Percentiles rank a stretch among this genome's conserved stretches.
These are phyloP conservation scores for Lolium rigidum DNA, from an alignment of 176 grass and related monocot species.

Conservation along the genomic window DNA sequence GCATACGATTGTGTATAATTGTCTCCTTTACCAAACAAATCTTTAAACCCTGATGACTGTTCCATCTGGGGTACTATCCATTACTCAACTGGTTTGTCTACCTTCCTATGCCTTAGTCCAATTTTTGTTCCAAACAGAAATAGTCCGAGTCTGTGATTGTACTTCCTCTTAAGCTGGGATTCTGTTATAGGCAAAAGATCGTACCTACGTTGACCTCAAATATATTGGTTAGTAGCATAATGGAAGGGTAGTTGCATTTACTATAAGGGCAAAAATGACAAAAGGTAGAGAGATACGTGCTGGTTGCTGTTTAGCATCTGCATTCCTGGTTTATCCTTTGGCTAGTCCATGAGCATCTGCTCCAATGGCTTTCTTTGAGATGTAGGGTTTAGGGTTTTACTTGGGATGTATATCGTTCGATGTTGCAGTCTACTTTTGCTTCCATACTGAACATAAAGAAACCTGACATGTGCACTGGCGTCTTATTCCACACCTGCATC, in stretches of 20 bases:
- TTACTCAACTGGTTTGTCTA: constrained; percentile 7
- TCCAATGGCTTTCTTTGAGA: background rate
- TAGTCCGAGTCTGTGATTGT: background rate
- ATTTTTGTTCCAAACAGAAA: constrained; percentile 23
- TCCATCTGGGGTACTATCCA: background rate
- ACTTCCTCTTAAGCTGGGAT: background rate
- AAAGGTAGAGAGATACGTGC: background rate
- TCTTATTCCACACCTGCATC: constrained; percentile 9
- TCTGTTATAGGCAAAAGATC: background rate
- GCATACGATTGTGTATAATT: background rate
- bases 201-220: constrained; percentile 10
- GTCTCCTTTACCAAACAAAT: background rate
- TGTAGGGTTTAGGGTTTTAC: background rate
- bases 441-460: background rate
- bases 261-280: background rate
- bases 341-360: constrained; percentile 15
- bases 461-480: background rate
- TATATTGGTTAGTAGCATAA: background rate
- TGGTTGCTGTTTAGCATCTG: background rate
- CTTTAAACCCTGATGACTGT: background rate
- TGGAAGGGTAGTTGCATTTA: constrained; percentile 1
- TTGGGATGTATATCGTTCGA: background rate
- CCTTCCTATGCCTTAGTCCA: background rate
- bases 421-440: background rate
- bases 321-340: background rate